Conservation (phyloP, 2,329 filamentous ascomycete genomes). For the Pseudocercospora cruenta region DNA sequence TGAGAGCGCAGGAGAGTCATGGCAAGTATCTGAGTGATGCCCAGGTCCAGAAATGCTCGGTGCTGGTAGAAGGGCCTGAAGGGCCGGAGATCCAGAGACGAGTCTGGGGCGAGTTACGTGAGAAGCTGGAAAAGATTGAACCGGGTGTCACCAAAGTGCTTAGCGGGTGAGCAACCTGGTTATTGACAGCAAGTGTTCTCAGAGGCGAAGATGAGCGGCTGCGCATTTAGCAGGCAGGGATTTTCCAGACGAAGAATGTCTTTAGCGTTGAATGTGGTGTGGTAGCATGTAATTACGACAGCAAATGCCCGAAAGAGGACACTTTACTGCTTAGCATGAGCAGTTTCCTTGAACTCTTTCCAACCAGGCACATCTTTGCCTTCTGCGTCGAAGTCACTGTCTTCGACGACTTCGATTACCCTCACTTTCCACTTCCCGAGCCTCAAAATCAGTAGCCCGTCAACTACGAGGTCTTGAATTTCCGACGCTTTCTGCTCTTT, state of each 20-base stretch:
- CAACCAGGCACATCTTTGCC: constrained; percentile 56
- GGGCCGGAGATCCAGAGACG: constrained; percentile 42
- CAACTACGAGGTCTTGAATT: constrained; percentile 62
- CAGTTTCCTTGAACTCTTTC: constrained; percentile 41
- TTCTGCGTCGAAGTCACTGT: constrained; percentile 54
- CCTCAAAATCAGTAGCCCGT: constrained; percentile 57
- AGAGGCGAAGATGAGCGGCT: neutral
- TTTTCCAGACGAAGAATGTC: neutral
- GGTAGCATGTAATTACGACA: neutral
- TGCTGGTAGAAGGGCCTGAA: constrained; percentile 42
- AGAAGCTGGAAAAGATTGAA: constrained; percentile 44
- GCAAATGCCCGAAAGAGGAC: neutral
- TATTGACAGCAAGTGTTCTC: neutral
- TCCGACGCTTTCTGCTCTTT: constrained; percentile 64
- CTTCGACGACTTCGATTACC: constrained; percentile 58
- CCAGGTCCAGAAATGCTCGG: constrained; percentile 33
- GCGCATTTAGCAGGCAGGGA: neutral
- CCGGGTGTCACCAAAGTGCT: constrained; percentile 36
- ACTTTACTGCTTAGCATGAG: neutral
- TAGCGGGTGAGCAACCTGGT: neutral
- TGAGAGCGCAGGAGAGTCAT: constrained; percentile 42
- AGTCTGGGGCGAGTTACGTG: constrained; percentile 47
- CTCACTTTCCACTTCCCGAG: constrained; percentile 65
- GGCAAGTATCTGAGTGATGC: constrained; percentile 47
- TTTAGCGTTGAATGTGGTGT: neutral